Conservation (phyloP, 1,284 basidiomycete genomes). For the Cryptococcus sp. region DNA sequence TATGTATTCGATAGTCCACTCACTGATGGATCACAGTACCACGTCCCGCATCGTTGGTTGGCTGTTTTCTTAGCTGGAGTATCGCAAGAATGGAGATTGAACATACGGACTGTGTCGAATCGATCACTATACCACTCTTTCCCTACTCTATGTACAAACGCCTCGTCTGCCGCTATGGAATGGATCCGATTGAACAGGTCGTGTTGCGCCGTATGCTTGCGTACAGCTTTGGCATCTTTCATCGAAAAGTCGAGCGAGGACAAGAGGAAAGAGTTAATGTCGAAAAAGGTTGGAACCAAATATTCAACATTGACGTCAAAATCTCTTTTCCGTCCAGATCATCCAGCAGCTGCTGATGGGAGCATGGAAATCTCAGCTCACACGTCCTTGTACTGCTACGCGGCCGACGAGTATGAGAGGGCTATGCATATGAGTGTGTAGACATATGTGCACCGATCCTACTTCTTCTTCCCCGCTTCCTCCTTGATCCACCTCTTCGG, state of each 20-base stretch:
- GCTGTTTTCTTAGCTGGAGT: constrained; percentile 49
- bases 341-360: too few species aligned
- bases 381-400: too few species aligned
- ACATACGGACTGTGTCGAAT: constrained; percentile 40
- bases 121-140: constrained; percentile 48
- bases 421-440: too few species aligned
- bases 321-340: too few species aligned
- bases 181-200: constrained; percentile 81
- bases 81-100: too few species aligned
- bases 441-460: background rate
- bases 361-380: too few species aligned
- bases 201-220: constrained; percentile 40
- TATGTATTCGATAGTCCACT: too few species aligned
- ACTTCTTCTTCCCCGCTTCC: constrained; percentile 13
- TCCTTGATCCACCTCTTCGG: constrained; percentile 72
- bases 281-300: too few species aligned
- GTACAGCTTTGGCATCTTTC: constrained; percentile 27
- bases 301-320: too few species aligned
- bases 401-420: too few species aligned
- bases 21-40: constrained; percentile 75
- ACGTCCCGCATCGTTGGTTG: constrained; percentile 88
- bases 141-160: constrained; percentile 61
- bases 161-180: constrained; percentile 70
- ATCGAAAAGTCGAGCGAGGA: background rate
- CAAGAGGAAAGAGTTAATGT: background rate